phyloP scores from a whole-genome alignment of 192 early-diverging fungal genomes.

The Chytriomyces sp. region DNA sequence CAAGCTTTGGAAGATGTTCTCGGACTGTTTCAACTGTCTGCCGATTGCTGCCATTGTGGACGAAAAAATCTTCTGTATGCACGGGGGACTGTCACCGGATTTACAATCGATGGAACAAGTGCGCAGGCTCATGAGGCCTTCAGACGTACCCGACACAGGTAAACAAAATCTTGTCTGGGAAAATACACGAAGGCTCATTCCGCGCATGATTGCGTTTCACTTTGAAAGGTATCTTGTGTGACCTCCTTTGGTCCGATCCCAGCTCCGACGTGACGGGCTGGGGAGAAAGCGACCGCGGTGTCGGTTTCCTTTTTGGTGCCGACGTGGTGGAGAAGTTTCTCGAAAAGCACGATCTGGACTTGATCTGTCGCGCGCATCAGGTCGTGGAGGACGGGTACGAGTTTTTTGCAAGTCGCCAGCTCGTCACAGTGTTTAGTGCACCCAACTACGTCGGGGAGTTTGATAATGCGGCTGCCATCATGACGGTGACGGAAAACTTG shows the following conservation, averaged over 20 bases:
- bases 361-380: slow-evolving; percentile 97
- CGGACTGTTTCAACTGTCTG: slow-evolving; percentile 97
- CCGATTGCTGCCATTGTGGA: slow-evolving; percentile 96
- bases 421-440: slow-evolving; percentile 94
- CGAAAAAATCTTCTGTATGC: slow-evolving; percentile 98
- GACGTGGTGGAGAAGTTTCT: slow-evolving; percentile 90
- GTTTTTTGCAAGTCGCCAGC: slow-evolving; percentile 92
- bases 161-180: not conserved
- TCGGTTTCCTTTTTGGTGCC: slow-evolving; percentile 92
- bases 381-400: slow-evolving; percentile 98
- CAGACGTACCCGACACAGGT: slow-evolving; percentile 96
- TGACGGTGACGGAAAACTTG: slow-evolving; percentile 66
- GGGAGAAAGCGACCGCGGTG: slow-evolving; percentile 95
- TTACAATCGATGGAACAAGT: slow-evolving; percentile 97
- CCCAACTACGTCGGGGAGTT: slow-evolving; percentile 92
- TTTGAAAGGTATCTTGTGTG: slow-evolving; percentile 80
- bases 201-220: too few species aligned
- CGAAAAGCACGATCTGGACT: slow-evolving; percentile 94
- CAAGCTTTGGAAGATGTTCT: slow-evolving; percentile 99
- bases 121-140: slow-evolving; percentile 91
- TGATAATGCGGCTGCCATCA: slow-evolving; percentile 71
- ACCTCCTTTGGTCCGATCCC: slow-evolving; percentile 95
- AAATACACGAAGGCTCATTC: not conserved
- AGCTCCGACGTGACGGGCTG: slow-evolving; percentile 93
- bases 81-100: slow-evolving; percentile 95